These are phyloP conservation scores for Diaporthe vexans DNA, from an alignment of 2,329 filamentous ascomycete species.

Conservation along the genomic window DNA sequence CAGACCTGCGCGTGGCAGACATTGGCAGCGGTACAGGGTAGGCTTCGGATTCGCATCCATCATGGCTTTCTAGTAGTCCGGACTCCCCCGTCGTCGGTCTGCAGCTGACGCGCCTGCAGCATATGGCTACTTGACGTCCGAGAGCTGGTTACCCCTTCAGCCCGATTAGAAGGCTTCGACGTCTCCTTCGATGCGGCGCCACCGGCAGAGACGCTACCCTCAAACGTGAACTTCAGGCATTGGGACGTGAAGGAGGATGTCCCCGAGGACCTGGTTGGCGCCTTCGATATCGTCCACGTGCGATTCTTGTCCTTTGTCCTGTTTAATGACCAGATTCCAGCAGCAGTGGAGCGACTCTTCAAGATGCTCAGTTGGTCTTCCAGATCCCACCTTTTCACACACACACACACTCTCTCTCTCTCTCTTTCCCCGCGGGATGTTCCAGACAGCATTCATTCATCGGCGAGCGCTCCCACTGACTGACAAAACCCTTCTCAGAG, in stretches of 20 bases:
- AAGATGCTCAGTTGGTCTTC: not conserved
- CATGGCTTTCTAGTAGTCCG: not conserved
- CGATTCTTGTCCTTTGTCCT: constrained; percentile 44
- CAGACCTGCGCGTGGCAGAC: constrained; percentile 45
- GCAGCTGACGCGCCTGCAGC: not conserved
- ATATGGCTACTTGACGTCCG: constrained; percentile 36
- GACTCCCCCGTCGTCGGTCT: too few relatives aligned
- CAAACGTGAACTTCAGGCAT: constrained; percentile 42
- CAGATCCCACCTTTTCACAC: too few relatives aligned
- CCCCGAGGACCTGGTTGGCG: constrained; percentile 41
- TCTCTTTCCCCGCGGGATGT: too few relatives aligned
- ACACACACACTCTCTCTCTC: too few relatives aligned
- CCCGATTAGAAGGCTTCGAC: constrained; percentile 44
- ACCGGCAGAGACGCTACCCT: constrained; percentile 40
- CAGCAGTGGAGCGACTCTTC: not conserved
- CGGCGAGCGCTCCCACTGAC: not conserved
- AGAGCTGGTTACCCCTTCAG: constrained; percentile 32
- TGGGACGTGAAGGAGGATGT: constrained; percentile 43
- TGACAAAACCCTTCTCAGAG: not conserved
- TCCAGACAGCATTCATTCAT: too few relatives aligned
- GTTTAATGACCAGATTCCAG: constrained; percentile 39
- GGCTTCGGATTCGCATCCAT: not conserved
- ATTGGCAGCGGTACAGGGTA: constrained; percentile 47
- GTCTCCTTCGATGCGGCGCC: constrained; percentile 45
- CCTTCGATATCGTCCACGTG: constrained; percentile 46